Evolutionary conservation across 306 rosid species (phyloP).

Genomic region (Hippophae rhamnoides): DNA sequence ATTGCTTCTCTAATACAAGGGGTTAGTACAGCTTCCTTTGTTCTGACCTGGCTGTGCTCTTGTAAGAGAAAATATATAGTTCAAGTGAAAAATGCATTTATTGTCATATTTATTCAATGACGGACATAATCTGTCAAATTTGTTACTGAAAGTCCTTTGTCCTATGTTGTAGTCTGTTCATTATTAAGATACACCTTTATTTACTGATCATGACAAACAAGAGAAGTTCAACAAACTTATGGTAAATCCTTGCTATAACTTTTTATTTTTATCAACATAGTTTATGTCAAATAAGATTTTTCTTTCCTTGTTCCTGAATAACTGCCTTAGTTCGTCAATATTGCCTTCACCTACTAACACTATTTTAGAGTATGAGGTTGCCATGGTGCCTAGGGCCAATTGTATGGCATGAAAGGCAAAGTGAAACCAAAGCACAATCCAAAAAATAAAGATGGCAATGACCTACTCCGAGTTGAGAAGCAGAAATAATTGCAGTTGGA

Average conservation of each 20-base stretch:
- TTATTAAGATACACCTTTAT: slow-evolving; percentile 54
- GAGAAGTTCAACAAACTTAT: slow-evolving; percentile 91
- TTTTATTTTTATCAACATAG: neutral
- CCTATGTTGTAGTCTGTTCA: slow-evolving; percentile 47
- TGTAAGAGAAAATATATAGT: no score
- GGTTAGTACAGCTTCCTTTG: no score
- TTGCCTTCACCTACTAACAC: slow-evolving; percentile 69
- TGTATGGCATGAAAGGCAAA: slow-evolving; percentile 85
- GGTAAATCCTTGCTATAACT: slow-evolving; percentile 34
- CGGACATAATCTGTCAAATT: no score
- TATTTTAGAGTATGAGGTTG: slow-evolving; percentile 89
- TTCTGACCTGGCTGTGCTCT: no score
- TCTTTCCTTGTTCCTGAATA: slow-evolving; percentile 27
- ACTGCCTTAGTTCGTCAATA: slow-evolving; percentile 23
- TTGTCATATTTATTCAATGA: no score
- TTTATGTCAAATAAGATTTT: slow-evolving; percentile 12
- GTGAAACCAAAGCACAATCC: slow-evolving; percentile 44
- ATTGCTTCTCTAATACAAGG: no score
- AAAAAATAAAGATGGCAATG: slow-evolving; percentile 29
- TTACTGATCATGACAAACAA: slow-evolving; percentile 41
- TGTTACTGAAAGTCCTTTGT: slow-evolving; percentile 11
- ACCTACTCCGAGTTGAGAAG: slow-evolving; percentile 50
- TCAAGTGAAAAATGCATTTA: no score
- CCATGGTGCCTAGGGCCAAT: slow-evolving; percentile 90
- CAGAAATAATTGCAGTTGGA: slow-evolving; percentile 78